Percentiles rank a stretch among this genome's conserved stretches.
Evolutionary conservation across 352 stramenopile species (phyloP).

Genomic region (Globisporangium heterothallicum): DNA sequence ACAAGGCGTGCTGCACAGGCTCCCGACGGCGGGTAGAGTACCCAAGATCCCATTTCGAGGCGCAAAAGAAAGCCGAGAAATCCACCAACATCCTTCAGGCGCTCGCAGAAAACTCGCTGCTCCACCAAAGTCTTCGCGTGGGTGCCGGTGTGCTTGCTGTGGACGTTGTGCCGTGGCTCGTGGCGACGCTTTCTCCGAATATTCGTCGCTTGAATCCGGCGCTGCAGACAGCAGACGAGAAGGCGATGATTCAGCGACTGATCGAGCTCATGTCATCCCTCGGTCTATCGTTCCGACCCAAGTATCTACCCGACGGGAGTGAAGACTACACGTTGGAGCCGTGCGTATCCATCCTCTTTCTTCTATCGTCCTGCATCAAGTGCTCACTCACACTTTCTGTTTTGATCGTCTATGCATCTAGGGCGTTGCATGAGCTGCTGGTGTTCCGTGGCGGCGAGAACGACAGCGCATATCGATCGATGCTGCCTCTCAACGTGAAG

Average conservation of each 20-base stretch:
- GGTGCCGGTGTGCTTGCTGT: conserved; percentile 54
- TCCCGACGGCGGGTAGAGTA: conserved; percentile 71
- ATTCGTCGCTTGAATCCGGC: conserved; percentile 55
- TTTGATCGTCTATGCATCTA: conserved; percentile 15
- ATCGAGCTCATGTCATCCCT: conserved; percentile 78
- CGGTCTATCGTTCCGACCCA: conserved; percentile 67
- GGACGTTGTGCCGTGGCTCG: conserved; percentile 73
- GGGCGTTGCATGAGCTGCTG: conserved; percentile 64
- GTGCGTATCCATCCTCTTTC: no score
- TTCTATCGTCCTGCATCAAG: neutral
- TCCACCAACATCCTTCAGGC: conserved; percentile 62
- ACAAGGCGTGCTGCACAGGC: conserved; percentile 68
- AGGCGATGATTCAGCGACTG: conserved; percentile 53
- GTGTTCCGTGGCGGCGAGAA: conserved; percentile 42
- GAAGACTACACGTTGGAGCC: conserved; percentile 75
- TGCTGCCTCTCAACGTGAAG: conserved; percentile 54
- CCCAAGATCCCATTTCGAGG: conserved; percentile 52
- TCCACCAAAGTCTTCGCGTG: conserved; percentile 55
- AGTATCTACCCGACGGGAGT: conserved; percentile 56
- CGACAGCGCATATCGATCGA: conserved; percentile 18
- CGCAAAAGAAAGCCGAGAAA: conserved; percentile 51
- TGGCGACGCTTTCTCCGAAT: conserved; percentile 54
- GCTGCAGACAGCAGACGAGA: conserved; percentile 62
- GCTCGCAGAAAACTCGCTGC: conserved; percentile 52
- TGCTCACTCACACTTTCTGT: neutral